Evolutionary conservation across 2,329 filamentous ascomycete genomes (phyloP).

Genomic region (Colletotrichum falcatum): DNA sequence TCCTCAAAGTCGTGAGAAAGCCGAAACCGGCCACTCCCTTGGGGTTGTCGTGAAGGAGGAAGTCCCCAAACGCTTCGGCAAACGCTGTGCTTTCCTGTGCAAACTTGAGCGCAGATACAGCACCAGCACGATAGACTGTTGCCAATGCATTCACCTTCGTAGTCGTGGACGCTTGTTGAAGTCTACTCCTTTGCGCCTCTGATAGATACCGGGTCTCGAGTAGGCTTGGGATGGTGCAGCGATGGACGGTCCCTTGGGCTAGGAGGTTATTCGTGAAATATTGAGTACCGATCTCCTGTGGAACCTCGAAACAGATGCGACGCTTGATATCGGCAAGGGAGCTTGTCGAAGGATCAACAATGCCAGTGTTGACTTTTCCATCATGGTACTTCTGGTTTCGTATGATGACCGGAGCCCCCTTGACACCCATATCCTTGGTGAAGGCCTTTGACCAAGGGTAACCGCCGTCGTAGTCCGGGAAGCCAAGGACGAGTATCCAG

Average conservation of each 20-base stretch:
- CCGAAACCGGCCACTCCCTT: background rate
- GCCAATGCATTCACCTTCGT: background rate
- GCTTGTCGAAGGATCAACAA: background rate
- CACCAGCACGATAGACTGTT: background rate
- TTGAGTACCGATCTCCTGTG: accelerated
- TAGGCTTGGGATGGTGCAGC: background rate
- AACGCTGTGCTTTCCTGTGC: background rate
- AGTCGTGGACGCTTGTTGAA: background rate
- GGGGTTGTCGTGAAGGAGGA: background rate
- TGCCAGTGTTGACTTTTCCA: background rate
- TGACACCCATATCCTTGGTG: background rate
- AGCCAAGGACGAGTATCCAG: background rate
- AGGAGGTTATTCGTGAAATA: background rate
- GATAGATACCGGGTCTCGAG: background rate
- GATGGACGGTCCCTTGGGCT: background rate
- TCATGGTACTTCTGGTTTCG: background rate
- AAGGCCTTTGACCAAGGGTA: background rate
- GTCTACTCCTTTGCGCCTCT: background rate
- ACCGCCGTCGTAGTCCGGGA: background rate
- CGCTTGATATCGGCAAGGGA: background rate
- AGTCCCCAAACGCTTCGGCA: background rate
- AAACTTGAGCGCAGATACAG: background rate
- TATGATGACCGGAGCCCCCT: background rate
- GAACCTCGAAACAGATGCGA: background rate
- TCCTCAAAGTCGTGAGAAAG: background rate